phyloP scores from a whole-genome alignment of 108 stramenopile species.

The Skeletonema marinoi region DNA sequence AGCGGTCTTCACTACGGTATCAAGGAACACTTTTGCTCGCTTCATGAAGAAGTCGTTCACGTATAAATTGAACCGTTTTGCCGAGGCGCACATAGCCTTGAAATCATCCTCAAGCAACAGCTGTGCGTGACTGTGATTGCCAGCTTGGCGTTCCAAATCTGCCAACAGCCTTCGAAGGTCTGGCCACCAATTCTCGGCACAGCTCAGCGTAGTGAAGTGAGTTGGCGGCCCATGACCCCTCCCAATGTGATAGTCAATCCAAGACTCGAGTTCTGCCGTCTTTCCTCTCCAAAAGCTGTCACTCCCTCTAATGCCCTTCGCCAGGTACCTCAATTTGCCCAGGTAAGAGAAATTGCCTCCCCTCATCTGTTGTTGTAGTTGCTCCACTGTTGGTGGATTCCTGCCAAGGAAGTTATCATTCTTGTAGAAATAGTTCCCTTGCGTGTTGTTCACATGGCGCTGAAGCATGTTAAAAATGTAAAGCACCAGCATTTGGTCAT shows the following conservation, averaged over 20 bases:
- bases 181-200: too few relatives aligned
- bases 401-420: too few relatives aligned
- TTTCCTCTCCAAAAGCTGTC: conserved; percentile 25
- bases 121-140: too few relatives aligned
- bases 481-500: conserved; percentile 3
- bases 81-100: too few relatives aligned
- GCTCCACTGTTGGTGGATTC: too few relatives aligned
- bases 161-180: too few relatives aligned
- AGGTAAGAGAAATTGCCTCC: conserved; percentile 1
- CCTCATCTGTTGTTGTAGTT: conserved; percentile 13
- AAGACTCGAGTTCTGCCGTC: conserved; percentile 17
- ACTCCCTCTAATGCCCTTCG: conserved; percentile 4
- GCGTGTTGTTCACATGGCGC: conserved; percentile 1
- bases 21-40: conserved; percentile 8
- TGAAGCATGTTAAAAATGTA: conserved; percentile 24
- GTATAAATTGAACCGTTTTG: too few relatives aligned
- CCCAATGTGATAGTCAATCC: conserved; percentile 34
- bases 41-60: conserved; percentile 42
- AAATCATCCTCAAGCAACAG: too few relatives aligned
- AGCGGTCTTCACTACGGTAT: conserved; percentile 12
- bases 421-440: conserved; percentile 17
- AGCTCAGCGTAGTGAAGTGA: too few relatives aligned
- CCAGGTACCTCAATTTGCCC: conserved; percentile 2
- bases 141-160: too few relatives aligned
- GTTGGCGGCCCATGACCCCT: conserved; percentile 25